Conservation (phyloP, 129 eudicot genomes). For the Daucus carota region DNA sequence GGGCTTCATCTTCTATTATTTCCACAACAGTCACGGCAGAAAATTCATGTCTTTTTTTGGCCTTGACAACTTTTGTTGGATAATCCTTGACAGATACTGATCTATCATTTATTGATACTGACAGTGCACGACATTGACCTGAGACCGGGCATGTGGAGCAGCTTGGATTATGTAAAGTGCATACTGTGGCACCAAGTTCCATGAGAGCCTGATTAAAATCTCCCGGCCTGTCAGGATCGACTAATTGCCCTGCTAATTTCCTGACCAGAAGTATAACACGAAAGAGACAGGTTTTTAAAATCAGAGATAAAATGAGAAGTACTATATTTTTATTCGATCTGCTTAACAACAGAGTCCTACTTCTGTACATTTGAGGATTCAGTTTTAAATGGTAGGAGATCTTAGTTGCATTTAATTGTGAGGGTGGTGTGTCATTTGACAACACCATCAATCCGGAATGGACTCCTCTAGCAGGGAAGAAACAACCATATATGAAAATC, state of each 20-base stretch:
- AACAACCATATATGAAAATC: not conserved
- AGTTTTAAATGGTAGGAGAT: not conserved
- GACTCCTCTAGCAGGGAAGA: too few relatives aligned
- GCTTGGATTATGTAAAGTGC: slow-evolving; percentile 53
- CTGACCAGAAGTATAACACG: slow-evolving; percentile 24
- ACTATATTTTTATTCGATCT: not conserved
- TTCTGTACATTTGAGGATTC: not conserved
- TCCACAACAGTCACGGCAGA: slow-evolving; percentile 86
- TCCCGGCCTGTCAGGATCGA: slow-evolving; percentile 84
- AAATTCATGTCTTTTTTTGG: slow-evolving; percentile 73
- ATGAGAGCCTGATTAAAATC: slow-evolving; percentile 96
- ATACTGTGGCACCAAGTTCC: slow-evolving; percentile 96
- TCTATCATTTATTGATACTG: slow-evolving; percentile 30
- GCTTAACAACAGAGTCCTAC: not conserved
- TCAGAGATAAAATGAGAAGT: not conserved
- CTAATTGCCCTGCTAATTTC: slow-evolving; percentile 75
- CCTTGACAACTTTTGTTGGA: slow-evolving; percentile 78
- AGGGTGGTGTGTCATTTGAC: not conserved
- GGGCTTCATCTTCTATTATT: slow-evolving; percentile 33
- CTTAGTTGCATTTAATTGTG: not conserved
- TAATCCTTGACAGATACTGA: slow-evolving; percentile 65
- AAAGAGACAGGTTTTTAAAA: not conserved
- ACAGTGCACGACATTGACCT: slow-evolving; percentile 52
- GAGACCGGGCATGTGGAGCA: slow-evolving; percentile 75
- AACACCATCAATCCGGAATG: not conserved